These are phyloP conservation scores for Heimioporus sp. DNA, from an alignment of 768 basidiomycete genomes.

Conservation along the genomic window DNA sequence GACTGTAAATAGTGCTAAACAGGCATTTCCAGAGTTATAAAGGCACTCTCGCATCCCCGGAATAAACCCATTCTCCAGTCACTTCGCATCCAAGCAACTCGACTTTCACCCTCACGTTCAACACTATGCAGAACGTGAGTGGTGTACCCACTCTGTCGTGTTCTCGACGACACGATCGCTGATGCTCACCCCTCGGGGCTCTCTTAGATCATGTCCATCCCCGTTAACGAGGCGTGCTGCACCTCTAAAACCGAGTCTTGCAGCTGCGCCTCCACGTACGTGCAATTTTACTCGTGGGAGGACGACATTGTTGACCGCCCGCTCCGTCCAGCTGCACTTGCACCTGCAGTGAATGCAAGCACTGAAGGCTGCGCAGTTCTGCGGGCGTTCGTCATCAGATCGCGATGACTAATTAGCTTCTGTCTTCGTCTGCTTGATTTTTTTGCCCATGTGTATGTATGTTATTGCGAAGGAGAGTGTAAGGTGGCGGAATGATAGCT, in stretches of 20 bases:
- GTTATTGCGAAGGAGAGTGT: no score
- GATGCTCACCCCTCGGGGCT: neutral
- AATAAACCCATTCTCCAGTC: neutral
- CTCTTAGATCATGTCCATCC: neutral
- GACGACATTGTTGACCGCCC: neutral
- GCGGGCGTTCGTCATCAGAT: no score
- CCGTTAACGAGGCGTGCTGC: conserved; percentile 5
- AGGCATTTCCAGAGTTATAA: neutral
- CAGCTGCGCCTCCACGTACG: neutral
- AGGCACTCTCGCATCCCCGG: neutral
- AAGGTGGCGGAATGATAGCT: no score
- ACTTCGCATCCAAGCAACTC: neutral
- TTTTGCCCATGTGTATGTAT: no score
- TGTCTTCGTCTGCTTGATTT: no score
- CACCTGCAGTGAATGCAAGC: conserved; percentile 16
- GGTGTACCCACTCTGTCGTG: no score
- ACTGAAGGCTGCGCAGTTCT: no score
- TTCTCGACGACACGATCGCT: neutral
- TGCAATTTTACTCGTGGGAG: neutral
- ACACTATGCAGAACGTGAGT: conserved; percentile 16
- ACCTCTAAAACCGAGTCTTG: neutral
- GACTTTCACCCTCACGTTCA: neutral
- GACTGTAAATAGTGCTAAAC: conserved; percentile 1
- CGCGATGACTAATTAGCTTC: no score
- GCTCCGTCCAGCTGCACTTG: conserved; percentile 8